These are phyloP conservation scores for Cordyceps militaris DNA, from an alignment of 2,329 filamentous ascomycete species.

Conservation along the genomic window DNA sequence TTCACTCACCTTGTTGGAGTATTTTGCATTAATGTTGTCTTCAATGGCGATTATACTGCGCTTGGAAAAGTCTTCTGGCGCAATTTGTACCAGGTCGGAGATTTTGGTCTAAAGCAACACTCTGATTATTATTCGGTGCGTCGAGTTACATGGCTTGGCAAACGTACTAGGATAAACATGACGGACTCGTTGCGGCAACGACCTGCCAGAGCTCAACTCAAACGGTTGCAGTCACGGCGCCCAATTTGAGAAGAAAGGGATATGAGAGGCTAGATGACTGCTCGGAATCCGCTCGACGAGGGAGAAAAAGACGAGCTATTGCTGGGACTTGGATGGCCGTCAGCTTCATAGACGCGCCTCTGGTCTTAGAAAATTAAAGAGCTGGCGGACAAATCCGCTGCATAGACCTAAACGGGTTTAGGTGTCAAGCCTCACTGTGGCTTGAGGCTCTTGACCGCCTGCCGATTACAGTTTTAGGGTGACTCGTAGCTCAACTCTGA, in stretches of 20 bases:
- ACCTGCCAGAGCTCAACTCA: background rate
- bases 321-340: background rate
- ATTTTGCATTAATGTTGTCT: constrained; percentile 95
- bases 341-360: background rate
- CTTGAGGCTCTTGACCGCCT: background rate
- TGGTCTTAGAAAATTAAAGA: constrained; percentile 9
- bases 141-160: background rate
- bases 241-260: no score
- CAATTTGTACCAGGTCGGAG: constrained; percentile 88
- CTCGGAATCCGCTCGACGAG: background rate
- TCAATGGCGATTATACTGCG: constrained; percentile 78
- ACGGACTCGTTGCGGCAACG: background rate
- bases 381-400: background rate
- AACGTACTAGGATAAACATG: constrained; percentile 46
- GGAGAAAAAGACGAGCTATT: background rate
- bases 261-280: background rate
- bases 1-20: constrained; percentile 70
- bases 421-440: constrained; percentile 5
- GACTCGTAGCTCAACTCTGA: background rate
- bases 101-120: constrained; percentile 67
- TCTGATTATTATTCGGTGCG: background rate
- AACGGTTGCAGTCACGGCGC: background rate
- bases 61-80: constrained; percentile 81
- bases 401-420: background rate
- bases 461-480: background rate